These are phyloP conservation scores for Nannizzia gypsea DNA, from an alignment of 2,329 filamentous ascomycete genomes.

Conservation along the genomic window DNA sequence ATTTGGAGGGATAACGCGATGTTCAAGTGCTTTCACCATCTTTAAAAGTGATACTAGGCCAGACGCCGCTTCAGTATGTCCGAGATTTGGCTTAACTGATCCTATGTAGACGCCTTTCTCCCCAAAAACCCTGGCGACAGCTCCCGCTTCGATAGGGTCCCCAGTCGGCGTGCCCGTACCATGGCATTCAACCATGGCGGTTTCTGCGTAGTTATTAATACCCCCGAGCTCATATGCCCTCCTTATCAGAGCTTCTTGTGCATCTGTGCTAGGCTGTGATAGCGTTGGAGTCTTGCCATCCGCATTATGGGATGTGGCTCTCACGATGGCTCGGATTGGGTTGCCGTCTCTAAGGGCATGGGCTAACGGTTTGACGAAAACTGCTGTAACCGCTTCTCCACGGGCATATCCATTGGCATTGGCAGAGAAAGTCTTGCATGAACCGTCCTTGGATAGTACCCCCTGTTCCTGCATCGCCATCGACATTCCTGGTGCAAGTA, in stretches of 20 bases:
- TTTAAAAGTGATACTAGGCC: constrained; percentile 22
- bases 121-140: constrained; percentile 13
- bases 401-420: constrained; percentile 26
- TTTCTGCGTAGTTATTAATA: constrained; percentile 10
- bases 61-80: constrained; percentile 19
- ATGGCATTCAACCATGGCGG: constrained; percentile 9
- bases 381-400: constrained; percentile 26
- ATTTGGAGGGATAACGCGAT: constrained; percentile 21
- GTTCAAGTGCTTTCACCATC: constrained; percentile 19
- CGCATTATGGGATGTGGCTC: constrained; percentile 20
- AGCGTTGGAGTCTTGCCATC: constrained; percentile 21
- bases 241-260: constrained; percentile 23
- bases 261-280: constrained; percentile 14
- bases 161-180: constrained; percentile 29
- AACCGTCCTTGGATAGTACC: constrained; percentile 26
- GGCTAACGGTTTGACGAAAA: constrained; percentile 22
- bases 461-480: constrained; percentile 24
- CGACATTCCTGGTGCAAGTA: neutral
- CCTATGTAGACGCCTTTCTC: constrained; percentile 8
- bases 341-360: constrained; percentile 25
- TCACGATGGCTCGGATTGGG: constrained; percentile 25
- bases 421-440: constrained; percentile 24
- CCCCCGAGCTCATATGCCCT: constrained; percentile 22
- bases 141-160: constrained; percentile 18
- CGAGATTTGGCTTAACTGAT: constrained; percentile 22